Evolutionary conservation across 345 rosid species (phyloP), one percentile per base, ranked within the genome.

Genomic region (Populus euphratica): DNA sequence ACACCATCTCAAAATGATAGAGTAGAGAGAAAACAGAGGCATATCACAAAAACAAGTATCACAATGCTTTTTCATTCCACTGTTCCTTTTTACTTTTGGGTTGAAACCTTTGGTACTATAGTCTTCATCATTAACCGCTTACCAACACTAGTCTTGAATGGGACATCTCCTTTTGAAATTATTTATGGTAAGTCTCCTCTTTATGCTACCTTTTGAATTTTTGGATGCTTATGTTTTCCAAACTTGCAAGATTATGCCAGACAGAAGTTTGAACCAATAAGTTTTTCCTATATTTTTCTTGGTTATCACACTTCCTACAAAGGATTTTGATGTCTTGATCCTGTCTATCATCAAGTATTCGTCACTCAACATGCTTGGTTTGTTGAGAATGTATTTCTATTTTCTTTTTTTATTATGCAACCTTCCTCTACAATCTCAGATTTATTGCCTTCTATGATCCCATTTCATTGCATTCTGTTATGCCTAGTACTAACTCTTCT

Each of bases 281-380:
- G 33, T 5, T 0, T 43, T 23, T 61, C 70, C 0, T 75, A 71
- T 5, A 29, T 64, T 25, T 75, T 75, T 2, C n/a, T 75, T 6
- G 44, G 41, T 18, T 75, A 39, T 5, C 64, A 23, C 7, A 12
- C 67, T 3, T 29, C 31, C 0, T 41, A 73, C 4, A 59, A 73
- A 33, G 68, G 69, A 5, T 73, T 31, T 41, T 1, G 35, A 18
- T 73, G 76, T n/a, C 65, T 50, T 35, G 44, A 36, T 43, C 68
- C 43, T 6, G 1, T 41, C 0, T 10, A 68, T 0, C 6, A 14
- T 18, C 35, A 44, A 54, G 1, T 66, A 0, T 39, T 70, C 61
- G n/a, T 61, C 69, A 62, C 66, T 13, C 17, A 54, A 0, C 76
- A 78, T 47, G 66, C 76, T 20, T 33, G 17, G 36, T 79, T 79